Conservation (phyloP, 164 flowering plant species). For the Kalanchoe fedtschenkoi region DNA sequence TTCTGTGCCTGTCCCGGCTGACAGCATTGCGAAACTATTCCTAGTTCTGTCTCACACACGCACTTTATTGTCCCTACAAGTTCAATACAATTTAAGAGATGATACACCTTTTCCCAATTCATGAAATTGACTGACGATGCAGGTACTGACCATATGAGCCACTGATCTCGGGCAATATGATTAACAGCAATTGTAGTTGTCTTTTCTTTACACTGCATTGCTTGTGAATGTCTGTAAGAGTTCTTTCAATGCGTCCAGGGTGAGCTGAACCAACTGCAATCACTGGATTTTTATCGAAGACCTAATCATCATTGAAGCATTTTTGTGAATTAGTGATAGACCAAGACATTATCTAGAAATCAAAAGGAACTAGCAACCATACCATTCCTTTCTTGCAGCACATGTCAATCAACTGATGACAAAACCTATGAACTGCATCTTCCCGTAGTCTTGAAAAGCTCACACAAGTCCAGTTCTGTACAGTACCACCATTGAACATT, state of each 20-base stretch:
- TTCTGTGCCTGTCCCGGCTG: constrained; percentile 28
- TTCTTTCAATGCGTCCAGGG: constrained; percentile 31
- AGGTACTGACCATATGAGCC: constrained; percentile 62
- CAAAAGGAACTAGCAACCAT: constrained; percentile 12
- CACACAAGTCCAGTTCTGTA: constrained; percentile 50
- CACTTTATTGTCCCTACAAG: constrained; percentile 39
- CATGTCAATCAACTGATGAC: constrained; percentile 35
- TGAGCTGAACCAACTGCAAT: constrained; percentile 21
- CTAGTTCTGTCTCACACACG: constrained; percentile 54
- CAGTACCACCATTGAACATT: constrained; percentile 63
- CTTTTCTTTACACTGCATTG: constrained; percentile 11
- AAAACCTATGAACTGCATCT: constrained; percentile 21
- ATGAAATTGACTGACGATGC: not conserved
- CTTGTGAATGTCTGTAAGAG: constrained; percentile 26
- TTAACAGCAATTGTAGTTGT: constrained; percentile 51
- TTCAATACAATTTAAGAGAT: not conserved
- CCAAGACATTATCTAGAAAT: not conserved
- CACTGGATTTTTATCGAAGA: constrained; percentile 32
- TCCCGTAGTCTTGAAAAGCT: constrained; percentile 23
- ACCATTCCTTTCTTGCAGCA: constrained; percentile 79
- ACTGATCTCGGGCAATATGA: constrained; percentile 58
- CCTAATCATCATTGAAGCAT: constrained; percentile 14
- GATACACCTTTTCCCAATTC: not conserved
- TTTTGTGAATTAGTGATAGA: not conserved
- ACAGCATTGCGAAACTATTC: constrained; percentile 66